Base-by-base conservation (phyloP, 352 stramenopile genomes). In the Achlya hypogyna region DNA sequence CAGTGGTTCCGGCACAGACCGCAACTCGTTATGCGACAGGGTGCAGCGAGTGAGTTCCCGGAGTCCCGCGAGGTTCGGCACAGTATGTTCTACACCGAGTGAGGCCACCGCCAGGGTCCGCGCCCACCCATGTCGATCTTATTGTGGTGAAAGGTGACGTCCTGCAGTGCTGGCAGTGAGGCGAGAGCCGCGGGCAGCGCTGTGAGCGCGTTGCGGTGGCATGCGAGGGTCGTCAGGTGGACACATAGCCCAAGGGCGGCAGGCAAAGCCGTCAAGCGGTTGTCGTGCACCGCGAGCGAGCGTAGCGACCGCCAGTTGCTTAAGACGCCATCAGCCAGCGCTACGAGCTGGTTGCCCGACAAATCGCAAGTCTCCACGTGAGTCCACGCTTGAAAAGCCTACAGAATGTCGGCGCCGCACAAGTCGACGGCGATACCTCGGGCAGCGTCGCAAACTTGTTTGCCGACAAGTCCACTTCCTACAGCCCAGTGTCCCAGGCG, bases 91-190 rank as follows among this genome's bases (percentile, higher is more conserved):
- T 3, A 10, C 6, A 18, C 38, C 38, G 14, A 9, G 2, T 18
- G 12, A 31, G 4, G 8, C 22, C 27, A 27, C 23, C 32, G n/a
- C n/a, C n/a, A n/a, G n/a, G n/a, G n/a, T n/a, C n/a, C n/a, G n/a
- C n/a, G n/a, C n/a, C n/a, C n/a, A n/a, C n/a, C n/a, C n/a, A n/a
- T n/a, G n/a, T n/a, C n/a, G n/a, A 64, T 35, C 20, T 64, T 18
- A 28, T 64, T 64, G 54, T 64, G 25, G 38, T 64, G 54, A 35
- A 35, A 64, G 5, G 54, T 52, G 6, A 25, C 35, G 10, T 52
- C 34, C 3, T 8, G 32, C 9, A 64, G 54, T 16, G 45, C n/a
- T 25, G 35, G 35, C 9, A 64, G 34, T 2, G 25, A 3, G 0
- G 54, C 32, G 22, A 64, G 1, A 3, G 10, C n/a, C 25, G 23